Evolutionary conservation across 2,329 filamentous ascomycete species (phyloP), one percentile per base, ranked within the genome.

Genomic region (Penicillium sp.): DNA sequence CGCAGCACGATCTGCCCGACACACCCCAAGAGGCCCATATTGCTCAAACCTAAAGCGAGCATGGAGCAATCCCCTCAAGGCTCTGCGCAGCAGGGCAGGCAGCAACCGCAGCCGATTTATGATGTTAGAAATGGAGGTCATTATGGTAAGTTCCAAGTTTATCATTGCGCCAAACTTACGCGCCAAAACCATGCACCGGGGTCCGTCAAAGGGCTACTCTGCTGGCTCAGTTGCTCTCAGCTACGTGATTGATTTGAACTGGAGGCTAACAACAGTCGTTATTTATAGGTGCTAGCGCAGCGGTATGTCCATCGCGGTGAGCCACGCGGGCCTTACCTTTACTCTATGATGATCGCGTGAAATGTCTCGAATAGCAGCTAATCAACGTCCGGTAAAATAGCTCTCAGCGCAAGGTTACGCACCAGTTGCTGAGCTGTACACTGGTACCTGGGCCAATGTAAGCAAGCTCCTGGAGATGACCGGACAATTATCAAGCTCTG

Each of bases 401-500:
- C 87, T 97, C 64, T 90, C 92, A 46, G 86, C 87, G 42, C 87
- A 91, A 77, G 91, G 91, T 54, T 94, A 90, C 74, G 90, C 91
- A 45, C 91, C 92, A n/a, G 87, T 86, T 58, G 81, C 91, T 44
- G 92, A 97, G 74, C 84, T 96, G 54, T 97, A 97, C 76, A 93
- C 90, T 1, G 92, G 92, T 16, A 88, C 91, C 59, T 97, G 93
- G 92, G 89, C 91, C 66, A 99, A 99, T 78, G 93, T 94, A 79
- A 69, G 85, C 77, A 79, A 69, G 85, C 77, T 34, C 50, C 12
- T 16, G 21, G 21, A 45, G 10, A 15, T 41, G 12, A 40, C 27
- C 15, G 8, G 15, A 38, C 13, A 8, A 15, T 25, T 39, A 13
- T 42, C 16, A 27, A 40, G 10, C 21, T n/a, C 27, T 23, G 34